Base-by-base conservation (phyloP, 1,284 basidiomycete genomes). In the Malassezia dermatis region DNA sequence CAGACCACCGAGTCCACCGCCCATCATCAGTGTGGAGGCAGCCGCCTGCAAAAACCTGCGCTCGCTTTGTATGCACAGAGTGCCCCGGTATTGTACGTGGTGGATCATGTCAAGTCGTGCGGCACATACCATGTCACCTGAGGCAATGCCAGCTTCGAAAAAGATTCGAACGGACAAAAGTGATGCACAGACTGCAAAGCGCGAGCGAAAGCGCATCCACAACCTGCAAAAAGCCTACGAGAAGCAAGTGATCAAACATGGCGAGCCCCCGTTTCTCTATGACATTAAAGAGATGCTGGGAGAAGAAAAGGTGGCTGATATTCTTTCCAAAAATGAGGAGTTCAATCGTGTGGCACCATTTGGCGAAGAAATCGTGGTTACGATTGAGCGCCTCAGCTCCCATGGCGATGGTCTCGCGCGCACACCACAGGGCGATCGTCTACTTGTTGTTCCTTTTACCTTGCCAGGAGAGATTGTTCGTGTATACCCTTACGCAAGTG, bases 351-450 rank as follows among this genome's bases (percentile, higher is more conserved):
- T 62, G 43, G 58, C 65, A 13, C 58, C 62, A 28, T 56, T 63
- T 15, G 66, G 61, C 8, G 56, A 64, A 4, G 60, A 64, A 17
- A 49, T 71, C 26, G 61, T 57, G 2, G 54, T 68, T 0, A 51
- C 43, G 13, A 64, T 73, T 40, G 61, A 64, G 17, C 56, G 69
- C 10, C 59, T 73, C n/a, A 67, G 66, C 51, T 56, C 71, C 17
- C 69, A 73, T 54, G 69, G 69, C 23, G 67, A 69, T 32, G 71
- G 71, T 26, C 57, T 73, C n/a, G 69, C 69, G 7, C 48, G 60
- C 8, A 60, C 61, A 13, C 63, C 67, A 1, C 45, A 48, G 19
- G 54, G 53, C 0, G 69, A 73, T 26, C 71, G 71, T 59, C 52
- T 71, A 19, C 55, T 74, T 39, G 69, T 64, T 1, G 60, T 74